Percentiles rank a stretch among this genome's conserved stretches.
phyloP scores from a whole-genome alignment of 2,329 filamentous ascomycete species.

The Microascus cirrosus region DNA sequence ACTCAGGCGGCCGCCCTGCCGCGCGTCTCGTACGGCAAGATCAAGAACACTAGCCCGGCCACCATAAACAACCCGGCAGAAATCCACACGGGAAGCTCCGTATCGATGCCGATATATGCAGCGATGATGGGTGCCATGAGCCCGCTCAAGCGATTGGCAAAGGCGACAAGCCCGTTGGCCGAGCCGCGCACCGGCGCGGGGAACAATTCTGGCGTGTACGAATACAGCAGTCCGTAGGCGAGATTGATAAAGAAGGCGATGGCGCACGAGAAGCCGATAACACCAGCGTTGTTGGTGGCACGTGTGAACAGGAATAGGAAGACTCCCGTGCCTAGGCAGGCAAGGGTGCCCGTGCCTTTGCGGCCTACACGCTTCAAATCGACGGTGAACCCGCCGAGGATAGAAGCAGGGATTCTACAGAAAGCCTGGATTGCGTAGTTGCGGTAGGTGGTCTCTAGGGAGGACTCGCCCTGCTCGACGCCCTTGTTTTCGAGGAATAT shows the following conservation, averaged over 20 bases:
- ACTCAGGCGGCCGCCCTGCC: slow-evolving; percentile 13
- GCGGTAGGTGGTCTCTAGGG: slow-evolving; percentile 19
- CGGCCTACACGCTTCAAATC: neutral
- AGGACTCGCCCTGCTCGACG: slow-evolving; percentile 13
- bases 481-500: slow-evolving; percentile 30
- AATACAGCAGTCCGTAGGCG: slow-evolving; percentile 23
- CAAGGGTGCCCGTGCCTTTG: neutral
- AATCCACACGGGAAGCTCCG: slow-evolving; percentile 29
- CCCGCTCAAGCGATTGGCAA: slow-evolving; percentile 23
- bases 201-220: slow-evolving; percentile 45
- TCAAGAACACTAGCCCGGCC: slow-evolving; percentile 26
- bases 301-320: slow-evolving; percentile 34
- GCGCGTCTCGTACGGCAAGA: slow-evolving; percentile 31
- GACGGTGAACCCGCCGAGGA: slow-evolving; percentile 28
- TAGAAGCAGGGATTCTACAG: slow-evolving; percentile 24
- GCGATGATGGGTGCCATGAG: slow-evolving; percentile 30
- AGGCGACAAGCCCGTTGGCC: slow-evolving; percentile 33
- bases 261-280: slow-evolving; percentile 26
- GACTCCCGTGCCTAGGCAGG: slow-evolving; percentile 23
- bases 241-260: slow-evolving; percentile 35
- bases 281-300: slow-evolving; percentile 23
- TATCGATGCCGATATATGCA: slow-evolving; percentile 25
- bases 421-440: slow-evolving; percentile 24
- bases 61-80: slow-evolving; percentile 32
- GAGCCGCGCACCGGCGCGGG: slow-evolving; percentile 42